Percentiles rank a stretch among this genome's conserved stretches.
phyloP scores from a whole-genome alignment of 768 basidiomycete genomes.

The Auricularia heimuer region DNA sequence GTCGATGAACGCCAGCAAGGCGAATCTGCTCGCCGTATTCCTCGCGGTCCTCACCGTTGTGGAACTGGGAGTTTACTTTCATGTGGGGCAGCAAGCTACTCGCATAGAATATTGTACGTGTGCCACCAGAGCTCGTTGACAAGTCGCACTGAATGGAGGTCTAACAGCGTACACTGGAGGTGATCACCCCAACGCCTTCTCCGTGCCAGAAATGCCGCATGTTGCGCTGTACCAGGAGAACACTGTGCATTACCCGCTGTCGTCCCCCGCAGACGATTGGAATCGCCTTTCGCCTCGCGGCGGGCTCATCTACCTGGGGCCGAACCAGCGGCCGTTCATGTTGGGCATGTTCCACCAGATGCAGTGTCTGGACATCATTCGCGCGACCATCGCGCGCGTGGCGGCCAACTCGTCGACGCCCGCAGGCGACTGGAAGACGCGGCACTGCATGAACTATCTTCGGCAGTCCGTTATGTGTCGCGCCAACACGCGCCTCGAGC shows the following conservation, averaged over 20 bases:
- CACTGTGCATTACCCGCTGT: not conserved
- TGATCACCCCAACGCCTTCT: not conserved
- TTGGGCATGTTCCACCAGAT: conserved; percentile 19
- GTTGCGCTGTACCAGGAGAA: not conserved
- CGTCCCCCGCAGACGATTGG: not conserved
- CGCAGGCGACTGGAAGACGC: not conserved
- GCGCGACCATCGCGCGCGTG: not conserved
- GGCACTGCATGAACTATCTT: conserved; percentile 33
- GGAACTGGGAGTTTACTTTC: too few relatives aligned
- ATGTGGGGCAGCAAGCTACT: too few relatives aligned
- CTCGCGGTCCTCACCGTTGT: too few relatives aligned
- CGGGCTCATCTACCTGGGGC: conserved; percentile 6
- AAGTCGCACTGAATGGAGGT: too few relatives aligned
- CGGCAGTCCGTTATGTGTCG: conserved; percentile 29
- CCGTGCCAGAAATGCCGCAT: not conserved
- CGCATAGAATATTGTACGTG: too few relatives aligned
- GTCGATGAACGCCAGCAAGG: too few relatives aligned
- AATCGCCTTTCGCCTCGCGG: not conserved
- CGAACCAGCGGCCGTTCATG: conserved; percentile 6
- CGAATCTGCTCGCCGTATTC: too few relatives aligned
- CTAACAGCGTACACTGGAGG: not conserved
- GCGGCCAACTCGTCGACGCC: not conserved
- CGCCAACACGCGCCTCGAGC: conserved; percentile 24
- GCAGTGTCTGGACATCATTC: conserved; percentile 20
- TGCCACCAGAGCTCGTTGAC: too few relatives aligned